Evolutionary conservation across 371 early-diverging fungal genomes (phyloP).

Genomic region (Apophysomyces variabilis): DNA sequence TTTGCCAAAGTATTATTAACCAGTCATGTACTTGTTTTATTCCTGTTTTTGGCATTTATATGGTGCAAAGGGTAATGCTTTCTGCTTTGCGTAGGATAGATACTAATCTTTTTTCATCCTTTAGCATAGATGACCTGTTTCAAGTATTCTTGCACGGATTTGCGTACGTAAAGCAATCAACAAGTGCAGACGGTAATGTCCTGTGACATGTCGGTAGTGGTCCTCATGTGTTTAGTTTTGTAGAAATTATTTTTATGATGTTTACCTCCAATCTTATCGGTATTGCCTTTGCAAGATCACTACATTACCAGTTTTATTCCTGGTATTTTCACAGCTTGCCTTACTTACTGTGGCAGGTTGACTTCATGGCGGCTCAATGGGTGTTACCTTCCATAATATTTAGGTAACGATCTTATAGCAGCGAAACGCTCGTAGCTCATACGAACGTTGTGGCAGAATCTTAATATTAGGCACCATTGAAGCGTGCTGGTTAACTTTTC

Average conservation of each 20-base stretch:
- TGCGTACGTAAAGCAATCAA: background rate
- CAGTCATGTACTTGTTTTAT: slow-evolving; percentile 63
- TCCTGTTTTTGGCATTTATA: slow-evolving; percentile 57
- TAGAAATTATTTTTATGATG: slow-evolving; percentile 70
- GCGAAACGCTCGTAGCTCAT: background rate
- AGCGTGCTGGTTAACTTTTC: slow-evolving; percentile 53
- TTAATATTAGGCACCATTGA: slow-evolving; percentile 49
- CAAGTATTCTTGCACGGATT: slow-evolving; percentile 50
- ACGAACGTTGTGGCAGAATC: slow-evolving; percentile 20
- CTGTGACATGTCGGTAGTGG: background rate
- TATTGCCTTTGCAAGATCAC: slow-evolving; percentile 82
- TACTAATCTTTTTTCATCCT: too few species aligned
- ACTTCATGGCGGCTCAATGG: slow-evolving; percentile 17
- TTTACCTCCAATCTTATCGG: slow-evolving; percentile 89
- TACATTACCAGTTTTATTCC: slow-evolving; percentile 95
- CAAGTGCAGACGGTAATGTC: slow-evolving; percentile 13
- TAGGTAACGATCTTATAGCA: slow-evolving; percentile 10
- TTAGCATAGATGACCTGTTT: slow-evolving; percentile 56
- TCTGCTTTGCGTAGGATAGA: slow-evolving; percentile 15
- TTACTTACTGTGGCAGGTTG: slow-evolving; percentile 69
- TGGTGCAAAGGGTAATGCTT: slow-evolving; percentile 56
- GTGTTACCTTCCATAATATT: background rate
- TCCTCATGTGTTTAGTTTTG: slow-evolving; percentile 19
- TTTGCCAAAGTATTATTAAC: slow-evolving; percentile 68
- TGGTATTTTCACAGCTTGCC: slow-evolving; percentile 93